phyloP scores from a whole-genome alignment of 306 rosid species.

The Acmispon strigosus region DNA sequence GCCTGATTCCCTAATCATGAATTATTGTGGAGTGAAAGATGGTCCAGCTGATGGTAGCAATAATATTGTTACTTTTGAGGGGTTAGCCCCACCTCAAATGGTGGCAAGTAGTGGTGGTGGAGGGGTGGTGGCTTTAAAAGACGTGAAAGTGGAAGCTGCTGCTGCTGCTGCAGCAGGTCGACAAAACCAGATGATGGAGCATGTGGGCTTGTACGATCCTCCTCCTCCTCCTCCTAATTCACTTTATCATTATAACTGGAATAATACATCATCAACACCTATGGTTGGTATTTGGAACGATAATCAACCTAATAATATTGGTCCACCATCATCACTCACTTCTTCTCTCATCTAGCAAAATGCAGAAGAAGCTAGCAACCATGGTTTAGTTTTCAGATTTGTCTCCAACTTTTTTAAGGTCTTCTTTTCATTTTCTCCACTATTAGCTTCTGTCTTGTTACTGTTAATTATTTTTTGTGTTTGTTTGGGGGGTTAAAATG shows the following conservation, averaged over 20 bases:
- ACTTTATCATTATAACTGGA: constrained; percentile 50
- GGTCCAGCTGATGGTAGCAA: not conserved
- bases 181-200: constrained; percentile 45
- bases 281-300: constrained; percentile 57
- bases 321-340: constrained; percentile 67
- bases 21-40: not conserved
- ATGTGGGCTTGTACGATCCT: constrained; percentile 54
- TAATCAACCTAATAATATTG: constrained; percentile 42
- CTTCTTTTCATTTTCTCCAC: constrained; percentile 18
- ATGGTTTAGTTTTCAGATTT: constrained; percentile 27
- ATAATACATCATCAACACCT: constrained; percentile 25
- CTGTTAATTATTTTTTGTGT: not conserved
- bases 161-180: constrained; percentile 27
- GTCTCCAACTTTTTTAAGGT: constrained; percentile 23
- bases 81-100: constrained; percentile 37
- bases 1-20: constrained; percentile 5
- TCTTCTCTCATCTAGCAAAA: constrained; percentile 72
- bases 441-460: constrained; percentile 14
- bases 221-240: no score
- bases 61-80: constrained; percentile 26
- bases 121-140: constrained; percentile 20
- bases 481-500: not conserved
- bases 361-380: not conserved
- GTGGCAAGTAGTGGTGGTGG: constrained; percentile 1
- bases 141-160: constrained; percentile 49